These are phyloP conservation scores for Arthrobotrys iridis DNA, from an alignment of 2,329 filamentous ascomycete species.

Conservation along the genomic window DNA sequence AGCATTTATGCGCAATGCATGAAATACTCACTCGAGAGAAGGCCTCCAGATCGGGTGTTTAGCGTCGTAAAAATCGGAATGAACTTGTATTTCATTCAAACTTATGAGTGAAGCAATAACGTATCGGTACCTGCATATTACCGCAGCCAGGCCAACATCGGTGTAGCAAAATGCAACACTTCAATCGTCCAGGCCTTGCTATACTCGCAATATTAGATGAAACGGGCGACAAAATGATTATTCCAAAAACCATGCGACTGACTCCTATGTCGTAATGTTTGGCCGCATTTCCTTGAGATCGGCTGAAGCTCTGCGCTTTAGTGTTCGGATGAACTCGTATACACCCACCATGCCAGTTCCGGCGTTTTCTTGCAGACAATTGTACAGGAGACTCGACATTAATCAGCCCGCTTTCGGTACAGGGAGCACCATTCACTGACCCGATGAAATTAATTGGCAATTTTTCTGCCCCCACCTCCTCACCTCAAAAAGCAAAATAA, in stretches of 20 bases:
- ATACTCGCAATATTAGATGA: neutral
- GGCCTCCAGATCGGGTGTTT: neutral
- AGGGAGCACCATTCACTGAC: no score
- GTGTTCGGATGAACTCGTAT: neutral
- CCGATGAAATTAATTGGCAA: no score
- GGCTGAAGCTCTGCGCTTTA: neutral
- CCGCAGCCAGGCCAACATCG: neutral
- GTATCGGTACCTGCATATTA: slow-evolving; percentile 41
- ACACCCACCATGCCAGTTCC: neutral
- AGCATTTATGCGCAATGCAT: slow-evolving; percentile 16
- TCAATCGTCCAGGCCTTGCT: neutral
- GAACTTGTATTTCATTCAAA: neutral
- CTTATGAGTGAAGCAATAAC: neutral
- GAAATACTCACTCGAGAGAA: neutral
- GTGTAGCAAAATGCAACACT: slow-evolving; percentile 31
- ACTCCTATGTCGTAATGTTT: neutral
- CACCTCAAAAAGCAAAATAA: no score
- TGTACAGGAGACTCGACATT: neutral
- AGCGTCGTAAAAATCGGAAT: neutral
- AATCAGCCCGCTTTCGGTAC: no score
- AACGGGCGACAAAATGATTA: neutral
- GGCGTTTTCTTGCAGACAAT: neutral
- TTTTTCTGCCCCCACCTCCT: no score
- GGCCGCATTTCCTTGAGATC: neutral
- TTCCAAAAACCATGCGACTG: neutral